Evolutionary conservation across 2,329 filamentous ascomycete genomes (phyloP).

Genomic region (Hypoxylon sp.): DNA sequence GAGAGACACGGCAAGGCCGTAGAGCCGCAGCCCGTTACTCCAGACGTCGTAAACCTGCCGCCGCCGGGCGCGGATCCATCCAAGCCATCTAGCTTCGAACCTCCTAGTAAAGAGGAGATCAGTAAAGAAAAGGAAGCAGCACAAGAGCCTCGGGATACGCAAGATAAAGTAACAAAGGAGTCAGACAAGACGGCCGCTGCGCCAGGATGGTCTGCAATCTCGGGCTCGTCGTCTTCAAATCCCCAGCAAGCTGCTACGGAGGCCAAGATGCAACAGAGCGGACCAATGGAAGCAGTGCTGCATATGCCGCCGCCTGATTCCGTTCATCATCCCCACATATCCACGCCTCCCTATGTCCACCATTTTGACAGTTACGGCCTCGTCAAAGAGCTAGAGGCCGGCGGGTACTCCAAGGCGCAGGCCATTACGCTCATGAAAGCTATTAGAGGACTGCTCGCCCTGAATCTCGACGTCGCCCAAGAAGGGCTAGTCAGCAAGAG

Average conservation of each 20-base stretch:
- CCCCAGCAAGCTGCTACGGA: slow-evolving; percentile 53
- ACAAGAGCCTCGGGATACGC: slow-evolving; percentile 11
- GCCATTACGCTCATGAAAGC: slow-evolving; percentile 93
- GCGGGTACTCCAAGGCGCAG: slow-evolving; percentile 79
- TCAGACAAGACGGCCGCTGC: slow-evolving; percentile 14
- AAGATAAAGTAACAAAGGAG: slow-evolving; percentile 29
- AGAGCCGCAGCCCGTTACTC: slow-evolving; percentile 60
- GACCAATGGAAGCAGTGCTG: slow-evolving; percentile 65
- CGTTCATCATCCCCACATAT: slow-evolving; percentile 68
- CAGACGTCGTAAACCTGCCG: slow-evolving; percentile 49
- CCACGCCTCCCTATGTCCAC: slow-evolving; percentile 85
- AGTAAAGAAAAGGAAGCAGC: slow-evolving; percentile 36
- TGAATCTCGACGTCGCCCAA: slow-evolving; percentile 85
- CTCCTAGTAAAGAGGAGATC: slow-evolving; percentile 32
- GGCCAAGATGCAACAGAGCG: slow-evolving; percentile 57
- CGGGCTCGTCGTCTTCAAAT: slow-evolving; percentile 41
- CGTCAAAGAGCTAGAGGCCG: slow-evolving; percentile 80
- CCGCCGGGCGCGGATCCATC: slow-evolving; percentile 39
- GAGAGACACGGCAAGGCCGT: slow-evolving; percentile 72
- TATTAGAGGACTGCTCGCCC: slow-evolving; percentile 79
- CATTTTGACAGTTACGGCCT: slow-evolving; percentile 96
- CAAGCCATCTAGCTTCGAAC: slow-evolving; percentile 32
- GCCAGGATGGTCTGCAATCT: slow-evolving; percentile 20
- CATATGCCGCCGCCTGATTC: slow-evolving; percentile 54
- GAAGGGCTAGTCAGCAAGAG: slow-evolving; percentile 87